phyloP scores from a whole-genome alignment of 495 filamentous ascomycete genomes.

The Podospora anserina region DNA sequence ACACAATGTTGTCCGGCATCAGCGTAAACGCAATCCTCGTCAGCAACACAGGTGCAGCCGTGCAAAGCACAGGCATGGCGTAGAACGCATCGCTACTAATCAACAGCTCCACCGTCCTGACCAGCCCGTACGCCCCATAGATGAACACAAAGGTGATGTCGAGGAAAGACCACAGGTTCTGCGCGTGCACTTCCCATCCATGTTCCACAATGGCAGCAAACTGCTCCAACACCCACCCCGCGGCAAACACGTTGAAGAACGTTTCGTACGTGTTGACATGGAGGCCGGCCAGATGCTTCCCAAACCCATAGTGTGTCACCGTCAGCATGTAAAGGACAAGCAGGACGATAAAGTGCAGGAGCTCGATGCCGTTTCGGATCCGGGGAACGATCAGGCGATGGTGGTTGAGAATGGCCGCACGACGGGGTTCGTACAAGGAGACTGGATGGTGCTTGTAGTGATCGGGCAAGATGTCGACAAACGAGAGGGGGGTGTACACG shows the following conservation, averaged over 20 bases:
- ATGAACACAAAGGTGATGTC: constrained; percentile 58
- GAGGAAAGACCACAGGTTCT: constrained; percentile 68
- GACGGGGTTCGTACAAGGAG: constrained; percentile 58
- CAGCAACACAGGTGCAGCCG: constrained; percentile 58
- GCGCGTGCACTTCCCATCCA: constrained; percentile 64
- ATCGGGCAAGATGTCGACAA: constrained; percentile 64
- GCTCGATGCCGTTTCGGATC: constrained; percentile 57
- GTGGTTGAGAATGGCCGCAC: constrained; percentile 59
- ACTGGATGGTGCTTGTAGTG: constrained; percentile 64
- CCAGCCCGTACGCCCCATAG: constrained; percentile 51
- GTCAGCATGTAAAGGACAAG: constrained; percentile 54
- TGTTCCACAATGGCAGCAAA: constrained; percentile 64
- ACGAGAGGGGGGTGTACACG: constrained; percentile 59
- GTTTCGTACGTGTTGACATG: constrained; percentile 43
- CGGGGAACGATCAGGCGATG: constrained; percentile 63
- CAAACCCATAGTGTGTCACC: constrained; percentile 48
- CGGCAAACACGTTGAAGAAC: constrained; percentile 54
- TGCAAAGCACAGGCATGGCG: constrained; percentile 59
- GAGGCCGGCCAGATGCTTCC: constrained; percentile 40
- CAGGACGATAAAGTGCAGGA: constrained; percentile 57
- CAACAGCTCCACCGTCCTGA: constrained; percentile 50
- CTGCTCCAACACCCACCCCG: constrained; percentile 61
- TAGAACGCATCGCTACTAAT: constrained; percentile 39
- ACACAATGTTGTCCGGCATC: constrained; percentile 66
- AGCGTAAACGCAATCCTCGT: constrained; percentile 63